Base-by-base conservation (phyloP, 768 basidiomycete genomes). In the Lactarius sp. region DNA sequence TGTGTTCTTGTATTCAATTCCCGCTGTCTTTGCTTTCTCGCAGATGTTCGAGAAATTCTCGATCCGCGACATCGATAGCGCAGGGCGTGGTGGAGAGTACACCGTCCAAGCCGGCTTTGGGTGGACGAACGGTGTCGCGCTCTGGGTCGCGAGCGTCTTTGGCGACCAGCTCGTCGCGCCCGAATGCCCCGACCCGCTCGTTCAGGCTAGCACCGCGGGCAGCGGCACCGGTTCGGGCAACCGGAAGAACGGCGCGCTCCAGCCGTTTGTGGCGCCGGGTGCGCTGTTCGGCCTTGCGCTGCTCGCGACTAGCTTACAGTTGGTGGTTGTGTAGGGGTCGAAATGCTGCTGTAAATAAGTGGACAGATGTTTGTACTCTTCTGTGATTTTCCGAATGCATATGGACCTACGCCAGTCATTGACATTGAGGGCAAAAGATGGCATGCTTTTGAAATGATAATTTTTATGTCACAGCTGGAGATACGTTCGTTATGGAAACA, bases 11-110 rank as follows among this genome's bases (percentile, higher is more conserved):
- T 27, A 31, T 20, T 53, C 16, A 36, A 10, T 20, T 10, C 0
- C 56, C n/a, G 0, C 20, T 10, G 6, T 31, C 18, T n/a, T 44
- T 9, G 8, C 20, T 31, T 49, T 50, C n/a, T 41, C 6, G 0
- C 68, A 92, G 86, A 92, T 93, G 89, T 94, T 85, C 66, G 92
- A 93, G 73, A 92, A 94, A 74, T 94, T 94, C 76, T 92, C 90
- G 3, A 82, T 81, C 47, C 71, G 84, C 10, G 86, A 96, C 61
- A 80, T 94, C 37, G 87, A 91, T 73, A 87, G 85, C 3, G 86
- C 88, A 3, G 92, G 92, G 6, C 76, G 77, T 13, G 92, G 91
- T 7, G 92, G 92, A 31, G 92, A 94, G 77, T 96, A 97, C 69
- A 88, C 85, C 2, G 93, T 94, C 4, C 69, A 82, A 81, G 87